These are phyloP conservation scores for Wilhelminamyces savonicus DNA, from an alignment of 805 yeast genomes.

Conservation along the genomic window DNA sequence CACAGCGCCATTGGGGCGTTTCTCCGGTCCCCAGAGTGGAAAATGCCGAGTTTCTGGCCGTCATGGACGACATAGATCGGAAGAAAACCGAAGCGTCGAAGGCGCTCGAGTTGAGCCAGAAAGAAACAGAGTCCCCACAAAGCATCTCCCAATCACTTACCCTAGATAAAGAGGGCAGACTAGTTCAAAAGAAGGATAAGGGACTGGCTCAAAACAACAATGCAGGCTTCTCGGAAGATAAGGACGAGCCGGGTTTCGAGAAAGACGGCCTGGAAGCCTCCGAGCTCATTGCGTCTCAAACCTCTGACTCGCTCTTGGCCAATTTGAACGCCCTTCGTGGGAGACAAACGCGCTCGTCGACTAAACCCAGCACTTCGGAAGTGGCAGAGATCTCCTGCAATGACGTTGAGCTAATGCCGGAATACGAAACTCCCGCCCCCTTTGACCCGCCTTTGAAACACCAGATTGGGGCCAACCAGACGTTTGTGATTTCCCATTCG, in stretches of 20 bases:
- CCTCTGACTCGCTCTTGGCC: not conserved
- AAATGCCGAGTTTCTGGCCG: too few relatives aligned
- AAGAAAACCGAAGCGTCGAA: slow-evolving; percentile 3
- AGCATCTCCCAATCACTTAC: too few relatives aligned
- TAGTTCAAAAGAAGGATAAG: too few relatives aligned
- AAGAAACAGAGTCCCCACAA: too few relatives aligned
- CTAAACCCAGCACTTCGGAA: not conserved
- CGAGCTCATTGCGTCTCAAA: not conserved
- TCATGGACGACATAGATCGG: slow-evolving; percentile 2
- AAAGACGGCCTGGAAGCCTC: too few relatives aligned
- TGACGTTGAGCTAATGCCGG: slow-evolving; percentile 1
- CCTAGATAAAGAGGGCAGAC: too few relatives aligned
- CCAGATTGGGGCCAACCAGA: slow-evolving; percentile 47
- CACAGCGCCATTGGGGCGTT: too few relatives aligned
- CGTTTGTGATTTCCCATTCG: slow-evolving; percentile 51
- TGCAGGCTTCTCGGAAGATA: too few relatives aligned
- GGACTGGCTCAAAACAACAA: too few relatives aligned
- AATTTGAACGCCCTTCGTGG: not conserved
- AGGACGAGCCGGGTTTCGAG: too few relatives aligned
- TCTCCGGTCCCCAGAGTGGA: too few relatives aligned
- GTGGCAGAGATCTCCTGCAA: slow-evolving; percentile 1
- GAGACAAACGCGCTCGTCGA: not conserved
- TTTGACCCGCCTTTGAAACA: slow-evolving; percentile 45
- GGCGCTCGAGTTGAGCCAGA: not conserved
- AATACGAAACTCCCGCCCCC: slow-evolving; percentile 23